Base-by-base conservation (phyloP, 2,329 filamentous ascomycete species). In the Annulohypoxylon truncatum region DNA sequence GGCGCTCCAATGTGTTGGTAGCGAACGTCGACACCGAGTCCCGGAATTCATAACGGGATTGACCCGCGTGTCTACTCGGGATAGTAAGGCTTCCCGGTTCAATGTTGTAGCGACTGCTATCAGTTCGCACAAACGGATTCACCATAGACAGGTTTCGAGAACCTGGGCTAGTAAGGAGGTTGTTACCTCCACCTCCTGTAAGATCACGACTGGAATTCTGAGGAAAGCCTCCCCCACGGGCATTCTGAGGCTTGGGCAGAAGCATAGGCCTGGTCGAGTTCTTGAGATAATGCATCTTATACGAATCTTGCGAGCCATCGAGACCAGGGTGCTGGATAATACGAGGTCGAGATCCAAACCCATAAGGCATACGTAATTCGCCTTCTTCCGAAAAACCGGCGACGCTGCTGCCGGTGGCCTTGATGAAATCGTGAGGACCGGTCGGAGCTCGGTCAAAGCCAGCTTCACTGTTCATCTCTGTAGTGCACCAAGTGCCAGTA, bases 331-430 rank as follows among this genome's bases (percentile, higher is more conserved):
- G 67, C 15, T 65, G 68, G 8, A 76, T 51, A 10, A 76, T 70
- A 4, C 61, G 68, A 24, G 71, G 67, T 1, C 52, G 54, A 1
- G 73, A 70, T 24, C 64, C 64, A 48, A 69, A 70, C 2, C 44
- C 48, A 9, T 2, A 35, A 1, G 52, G 15, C 2, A 38, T 35
- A 10, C 58, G 40, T 6, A 46, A 65, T 12, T 69, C 33, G 2
- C 70, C 69, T 7, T 70, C 66, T 44, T 84, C 82, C 0, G 82
- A 83, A 5, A 80, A 77, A 62, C 84, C 78, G 2, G 82, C 82
- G 20, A 85, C 68, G 59, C 82, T 85, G 67, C 79, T 83, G 8
- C 82, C 81, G 61, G 73, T 72, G 9, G 35, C 44, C 50, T 77
- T 73, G 42, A 73, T 57, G 12, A 61, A 61, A 9, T 46, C 8